Base-by-base conservation (phyloP, 352 stramenopile genomes). In the Phytopythium mirpurense region DNA sequence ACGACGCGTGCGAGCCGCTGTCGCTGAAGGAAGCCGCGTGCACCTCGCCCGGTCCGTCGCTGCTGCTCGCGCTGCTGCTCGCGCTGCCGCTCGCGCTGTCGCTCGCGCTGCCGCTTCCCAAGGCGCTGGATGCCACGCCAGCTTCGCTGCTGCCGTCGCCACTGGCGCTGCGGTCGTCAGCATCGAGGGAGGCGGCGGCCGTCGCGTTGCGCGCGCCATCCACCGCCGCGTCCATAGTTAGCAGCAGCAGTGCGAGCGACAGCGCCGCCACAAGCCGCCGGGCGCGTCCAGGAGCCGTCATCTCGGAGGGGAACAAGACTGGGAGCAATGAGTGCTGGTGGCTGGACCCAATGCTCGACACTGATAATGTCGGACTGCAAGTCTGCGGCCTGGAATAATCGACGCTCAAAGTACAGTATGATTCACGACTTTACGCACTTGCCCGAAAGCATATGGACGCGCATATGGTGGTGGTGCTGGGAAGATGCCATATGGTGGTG, bases 11-110 rank as follows among this genome's bases (percentile, higher is more conserved):
- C 3, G 29, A 40, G 2, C 3, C 46, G 37, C 43, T 52, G 29
- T 52, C 46, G 31, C 46, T 52, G 46, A 42, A 42, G 2, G 46
- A 52, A 3, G 46, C 46, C n/a, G 46, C 46, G 31, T 52, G 46
- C 31, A 52, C 46, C 18, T n/a, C 34, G 12, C 46, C 46, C 9
- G 46, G 46, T 12, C 24, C 31, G 46, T 40, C 38, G 19, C 23
- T 40, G 19, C 34, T 19, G 31, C 31, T 42, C 2, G 8, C 19
- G 5, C 11, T 16, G 10, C 24, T 29, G 21, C n/a, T 29, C 3
- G 14, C 27, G 29, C n/a, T 26, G 45, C 18, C 12, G 45, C 27
- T 42, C 7, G 32, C 41, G 24, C 41, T 47, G 41, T 11, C 32
- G 36, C 18, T 16, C 18, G 14, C 26, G 18, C 26, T 35, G 26